These are phyloP conservation scores for Colletotrichum kahawae DNA, from an alignment of 2,329 filamentous ascomycete species.

Conservation along the genomic window DNA sequence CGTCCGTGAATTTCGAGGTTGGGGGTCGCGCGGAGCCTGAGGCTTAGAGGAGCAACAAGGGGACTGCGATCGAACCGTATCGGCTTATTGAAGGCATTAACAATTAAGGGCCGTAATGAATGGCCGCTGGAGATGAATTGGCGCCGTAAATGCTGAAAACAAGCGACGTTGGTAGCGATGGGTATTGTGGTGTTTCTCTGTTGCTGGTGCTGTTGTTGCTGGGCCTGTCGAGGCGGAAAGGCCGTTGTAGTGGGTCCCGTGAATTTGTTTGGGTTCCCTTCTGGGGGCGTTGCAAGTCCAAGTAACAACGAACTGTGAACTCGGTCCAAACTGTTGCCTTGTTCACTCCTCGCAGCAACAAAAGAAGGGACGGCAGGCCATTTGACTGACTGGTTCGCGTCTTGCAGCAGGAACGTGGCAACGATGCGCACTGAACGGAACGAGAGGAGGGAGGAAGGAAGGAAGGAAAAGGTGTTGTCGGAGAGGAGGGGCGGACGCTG, in stretches of 20 bases:
- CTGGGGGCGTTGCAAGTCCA: not conserved
- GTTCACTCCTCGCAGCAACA: not conserved
- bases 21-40: slow-evolving; percentile 10
- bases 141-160: not conserved
- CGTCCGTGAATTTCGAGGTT: slow-evolving; percentile 20
- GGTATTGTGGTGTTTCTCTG: not conserved
- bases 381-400: not conserved
- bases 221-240: slow-evolving; percentile 7
- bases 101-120: slow-evolving; percentile 3
- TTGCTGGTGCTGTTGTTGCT: not conserved
- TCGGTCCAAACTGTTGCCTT: not conserved
- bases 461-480: not conserved
- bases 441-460: not conserved
- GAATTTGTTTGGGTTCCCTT: slow-evolving; percentile 17
- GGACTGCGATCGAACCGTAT: not conserved
- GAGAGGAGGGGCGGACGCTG: not conserved
- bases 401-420: not conserved
- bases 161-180: not conserved
- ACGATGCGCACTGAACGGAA: not conserved
- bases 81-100: slow-evolving; percentile 4
- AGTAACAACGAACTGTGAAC: not conserved
- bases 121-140: not conserved
- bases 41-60: not conserved
- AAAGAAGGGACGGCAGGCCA: not conserved
- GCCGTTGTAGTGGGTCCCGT: slow-evolving; percentile 14